Evolutionary conservation across 1,284 basidiomycete species (phyloP).

Genomic region (Thelephora terrestris): DNA sequence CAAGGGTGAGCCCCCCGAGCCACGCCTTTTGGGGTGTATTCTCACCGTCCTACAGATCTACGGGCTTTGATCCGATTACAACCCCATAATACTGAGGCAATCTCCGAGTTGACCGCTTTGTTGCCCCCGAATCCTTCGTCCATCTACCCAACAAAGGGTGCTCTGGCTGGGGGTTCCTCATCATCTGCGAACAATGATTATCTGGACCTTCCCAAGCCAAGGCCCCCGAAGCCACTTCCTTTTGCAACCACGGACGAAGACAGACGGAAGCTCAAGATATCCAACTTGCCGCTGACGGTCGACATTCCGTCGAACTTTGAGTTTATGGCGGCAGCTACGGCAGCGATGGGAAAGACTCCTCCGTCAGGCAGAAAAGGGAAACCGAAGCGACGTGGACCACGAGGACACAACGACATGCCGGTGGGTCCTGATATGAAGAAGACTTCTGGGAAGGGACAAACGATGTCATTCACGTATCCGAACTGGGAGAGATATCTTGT

Average conservation of each 20-base stretch:
- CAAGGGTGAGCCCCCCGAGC: constrained; percentile 30
- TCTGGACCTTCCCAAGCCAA: constrained; percentile 19
- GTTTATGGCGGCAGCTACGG: constrained; percentile 9
- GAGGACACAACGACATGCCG: not conserved
- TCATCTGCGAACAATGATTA: constrained; percentile 12
- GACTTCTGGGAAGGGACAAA: constrained; percentile 16
- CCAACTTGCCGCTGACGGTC: constrained; percentile 31
- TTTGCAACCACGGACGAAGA: constrained; percentile 39
- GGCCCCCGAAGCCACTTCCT: constrained; percentile 33
- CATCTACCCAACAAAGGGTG: constrained; percentile 3
- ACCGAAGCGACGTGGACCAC: constrained; percentile 8
- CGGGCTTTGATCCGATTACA: constrained; percentile 48
- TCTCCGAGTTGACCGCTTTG: constrained; percentile 39
- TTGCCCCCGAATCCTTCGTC: constrained; percentile 21
- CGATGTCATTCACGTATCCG: constrained; percentile 32
- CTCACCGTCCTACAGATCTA: constrained; percentile 32
- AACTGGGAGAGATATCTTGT: constrained; percentile 56
- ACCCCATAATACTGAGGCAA: constrained; percentile 47
- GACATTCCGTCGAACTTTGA: constrained; percentile 25
- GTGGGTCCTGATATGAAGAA: constrained; percentile 15
- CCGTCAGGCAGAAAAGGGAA: constrained; percentile 13
- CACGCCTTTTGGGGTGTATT: not conserved
- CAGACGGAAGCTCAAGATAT: constrained; percentile 41
- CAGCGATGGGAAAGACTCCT: constrained; percentile 2
- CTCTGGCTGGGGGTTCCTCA: constrained; percentile 8